phyloP scores from a whole-genome alignment of 75 land plant species.

The Picea glauca region DNA sequence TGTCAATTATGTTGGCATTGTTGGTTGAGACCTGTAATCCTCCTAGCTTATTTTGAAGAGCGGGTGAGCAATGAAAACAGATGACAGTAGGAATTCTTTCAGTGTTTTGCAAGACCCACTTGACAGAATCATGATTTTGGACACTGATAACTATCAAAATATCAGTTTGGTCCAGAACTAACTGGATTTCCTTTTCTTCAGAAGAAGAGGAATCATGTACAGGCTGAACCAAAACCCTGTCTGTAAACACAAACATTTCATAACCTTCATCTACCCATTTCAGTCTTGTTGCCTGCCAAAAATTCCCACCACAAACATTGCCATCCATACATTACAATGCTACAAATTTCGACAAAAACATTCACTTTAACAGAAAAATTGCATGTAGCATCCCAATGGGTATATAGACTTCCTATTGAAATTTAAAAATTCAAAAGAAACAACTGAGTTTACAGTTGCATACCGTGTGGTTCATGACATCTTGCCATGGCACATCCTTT shows the following conservation, averaged over 20 bases:
- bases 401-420: neutral
- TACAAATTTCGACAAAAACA: neutral
- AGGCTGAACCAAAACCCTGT: constrained; percentile 22
- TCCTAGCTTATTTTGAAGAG: constrained; percentile 58
- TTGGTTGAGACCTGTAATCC: constrained; percentile 37
- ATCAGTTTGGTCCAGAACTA: constrained; percentile 25
- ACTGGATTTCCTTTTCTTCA: constrained; percentile 5
- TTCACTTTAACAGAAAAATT: neutral
- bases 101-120: constrained; percentile 37
- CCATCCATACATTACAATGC: constrained; percentile 1
- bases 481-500: constrained; percentile 61
- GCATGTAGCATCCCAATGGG: neutral
- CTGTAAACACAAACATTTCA: constrained; percentile 72
- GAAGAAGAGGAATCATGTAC: constrained; percentile 8
- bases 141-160: constrained; percentile 64
- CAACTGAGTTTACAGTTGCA: constrained; percentile 1
- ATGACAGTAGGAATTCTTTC: constrained; percentile 46
- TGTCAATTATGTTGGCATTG: constrained; percentile 26
- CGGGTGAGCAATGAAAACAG: constrained; percentile 60
- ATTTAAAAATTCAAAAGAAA: neutral
- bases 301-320: neutral
- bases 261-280: constrained; percentile 80
- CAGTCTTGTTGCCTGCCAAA: constrained; percentile 64
- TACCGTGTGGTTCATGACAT: constrained; percentile 93
- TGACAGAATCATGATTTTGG: constrained; percentile 40